Evolutionary conservation across 2,329 filamentous ascomycete genomes (phyloP), one percentile per base, ranked within the genome.

Genomic region (Tolypocladium amazonense): DNA sequence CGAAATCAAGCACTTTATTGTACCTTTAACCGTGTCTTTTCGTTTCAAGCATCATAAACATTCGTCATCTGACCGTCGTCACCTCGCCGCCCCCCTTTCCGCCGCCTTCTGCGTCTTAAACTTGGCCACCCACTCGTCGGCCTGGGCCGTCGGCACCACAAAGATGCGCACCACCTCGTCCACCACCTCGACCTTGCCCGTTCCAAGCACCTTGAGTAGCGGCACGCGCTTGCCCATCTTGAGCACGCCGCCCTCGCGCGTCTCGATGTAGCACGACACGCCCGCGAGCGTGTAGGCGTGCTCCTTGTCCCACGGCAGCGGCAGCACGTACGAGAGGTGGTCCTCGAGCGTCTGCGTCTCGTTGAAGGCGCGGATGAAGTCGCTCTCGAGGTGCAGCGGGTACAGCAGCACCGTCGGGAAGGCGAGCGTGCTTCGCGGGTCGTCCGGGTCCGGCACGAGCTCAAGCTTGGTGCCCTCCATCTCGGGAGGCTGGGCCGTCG

Each of bases 251-350:
- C 92, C 92, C 0, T 79, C 77, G 4, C 76, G 75, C 0, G 92
- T 97, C 77, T 97, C 92, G 79, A 96, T 88, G 73, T 90, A 97
- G 68, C 90, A 94, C 66, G 96, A 92, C 5, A 96, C 90, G 0
- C 75, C 78, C 0, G 79, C 78, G 1, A 80, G 66, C 0, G 77
- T 82, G 73, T 96, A 97, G 67, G 85, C 85, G 1, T 80, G 74
- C 62, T 81, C 76, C 20, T 72, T 69, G 67, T 97, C 94, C 94
- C 94, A 99, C 15, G 92, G 91, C 67, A 92, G 74, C 2, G 92
- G 93, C 60, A 99, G 84, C 12, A 97, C 87, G 68, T 97, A 96
- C 4, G 80, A 79, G 56, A 99, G 78, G 72, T 97, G 92, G 65
- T 93, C 86, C 9, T 80, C 81, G 35, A 97, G 78, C 20, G 81